These are phyloP conservation scores for Debaryomyces tyrocola DNA, from an alignment of 805 yeast species.

Conservation along the genomic window DNA sequence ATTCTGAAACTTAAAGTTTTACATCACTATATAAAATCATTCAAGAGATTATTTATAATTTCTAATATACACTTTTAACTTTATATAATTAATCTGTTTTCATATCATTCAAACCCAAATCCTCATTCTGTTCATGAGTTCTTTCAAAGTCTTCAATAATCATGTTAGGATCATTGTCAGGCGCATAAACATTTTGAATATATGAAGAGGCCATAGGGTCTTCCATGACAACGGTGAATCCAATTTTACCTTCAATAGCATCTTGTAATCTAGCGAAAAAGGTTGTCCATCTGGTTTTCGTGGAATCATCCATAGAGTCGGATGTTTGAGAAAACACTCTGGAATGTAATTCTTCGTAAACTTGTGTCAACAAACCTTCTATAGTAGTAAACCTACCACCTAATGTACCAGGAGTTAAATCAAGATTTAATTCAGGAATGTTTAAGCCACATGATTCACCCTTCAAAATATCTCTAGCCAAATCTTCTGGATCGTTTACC, in stretches of 20 bases:
- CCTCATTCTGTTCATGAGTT: constrained; percentile 86
- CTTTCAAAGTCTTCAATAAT: constrained; percentile 85
- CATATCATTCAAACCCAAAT: constrained; percentile 73
- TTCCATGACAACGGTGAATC: constrained; percentile 84
- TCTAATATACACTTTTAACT: background rate
- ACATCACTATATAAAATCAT: background rate
- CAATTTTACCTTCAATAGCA: constrained; percentile 77
- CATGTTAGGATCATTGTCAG: constrained; percentile 98
- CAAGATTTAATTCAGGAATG: constrained; percentile 86
- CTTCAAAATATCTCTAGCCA: constrained; percentile 90
- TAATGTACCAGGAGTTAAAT: constrained; percentile 91
- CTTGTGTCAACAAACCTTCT: constrained; percentile 90
- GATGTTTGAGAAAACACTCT: constrained; percentile 84
- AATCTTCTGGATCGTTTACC: constrained; percentile 87
- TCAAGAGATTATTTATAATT: background rate
- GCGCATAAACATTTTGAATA: constrained; percentile 97
- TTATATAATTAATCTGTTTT: constrained; percentile 23
- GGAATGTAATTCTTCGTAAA: constrained; percentile 80
- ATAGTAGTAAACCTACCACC: constrained; percentile 98
- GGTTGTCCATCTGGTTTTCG: constrained; percentile 77
- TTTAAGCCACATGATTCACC: constrained; percentile 87
- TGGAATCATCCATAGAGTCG: constrained; percentile 83
- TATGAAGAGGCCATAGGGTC: constrained; percentile 96
- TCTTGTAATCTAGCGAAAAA: constrained; percentile 74
- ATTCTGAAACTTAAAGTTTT: background rate